A percentile compares a stretch with the other conserved stretches of the same genome.
phyloP scores from a whole-genome alignment of 345 rosid species.

The Pelargonium nanum region DNA sequence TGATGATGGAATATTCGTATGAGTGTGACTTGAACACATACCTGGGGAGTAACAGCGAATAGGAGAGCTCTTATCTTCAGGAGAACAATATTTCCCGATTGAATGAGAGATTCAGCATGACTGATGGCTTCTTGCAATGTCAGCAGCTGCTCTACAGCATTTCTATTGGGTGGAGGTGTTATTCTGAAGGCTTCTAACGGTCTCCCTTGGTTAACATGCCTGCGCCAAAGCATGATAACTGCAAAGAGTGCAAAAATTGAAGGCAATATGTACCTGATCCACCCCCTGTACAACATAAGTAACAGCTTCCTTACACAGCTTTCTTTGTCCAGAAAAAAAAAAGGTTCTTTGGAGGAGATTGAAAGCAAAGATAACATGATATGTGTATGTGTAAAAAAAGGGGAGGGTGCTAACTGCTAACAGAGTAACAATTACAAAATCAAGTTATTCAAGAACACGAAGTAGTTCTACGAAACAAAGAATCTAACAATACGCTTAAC shows the following conservation, averaged over 20 bases:
- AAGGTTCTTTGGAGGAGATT: not conserved
- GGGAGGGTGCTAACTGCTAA: not conserved
- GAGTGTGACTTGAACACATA: slow-evolving; percentile 15
- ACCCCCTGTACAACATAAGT: slow-evolving; percentile 41
- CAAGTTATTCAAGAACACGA: not conserved
- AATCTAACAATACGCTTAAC: not conserved
- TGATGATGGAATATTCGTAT: too few species aligned
- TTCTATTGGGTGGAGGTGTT: slow-evolving; percentile 55
- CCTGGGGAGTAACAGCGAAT: slow-evolving; percentile 76
- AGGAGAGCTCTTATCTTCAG: slow-evolving; percentile 84
- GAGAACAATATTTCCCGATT: slow-evolving; percentile 60
- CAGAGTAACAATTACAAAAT: not conserved
- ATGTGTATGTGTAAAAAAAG: not conserved
- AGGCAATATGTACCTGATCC: slow-evolving; percentile 59
- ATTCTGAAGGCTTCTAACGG: slow-evolving; percentile 54
- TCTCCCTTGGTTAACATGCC: slow-evolving; percentile 39
- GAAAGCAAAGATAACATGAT: slow-evolving; percentile 2
- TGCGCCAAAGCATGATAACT: slow-evolving; percentile 53
- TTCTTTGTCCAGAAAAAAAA: slow-evolving; percentile 2
- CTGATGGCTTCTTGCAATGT: slow-evolving; percentile 63
- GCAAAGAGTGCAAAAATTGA: slow-evolving; percentile 38
- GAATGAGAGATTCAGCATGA: slow-evolving; percentile 64
- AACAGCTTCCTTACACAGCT: slow-evolving; percentile 9
- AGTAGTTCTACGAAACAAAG: not conserved
- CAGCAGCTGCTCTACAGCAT: slow-evolving; percentile 87